Percentiles rank a stretch among this genome's conserved stretches.
Conservation (phyloP, 345 rosid genomes). For the Iberis pinnata region DNA sequence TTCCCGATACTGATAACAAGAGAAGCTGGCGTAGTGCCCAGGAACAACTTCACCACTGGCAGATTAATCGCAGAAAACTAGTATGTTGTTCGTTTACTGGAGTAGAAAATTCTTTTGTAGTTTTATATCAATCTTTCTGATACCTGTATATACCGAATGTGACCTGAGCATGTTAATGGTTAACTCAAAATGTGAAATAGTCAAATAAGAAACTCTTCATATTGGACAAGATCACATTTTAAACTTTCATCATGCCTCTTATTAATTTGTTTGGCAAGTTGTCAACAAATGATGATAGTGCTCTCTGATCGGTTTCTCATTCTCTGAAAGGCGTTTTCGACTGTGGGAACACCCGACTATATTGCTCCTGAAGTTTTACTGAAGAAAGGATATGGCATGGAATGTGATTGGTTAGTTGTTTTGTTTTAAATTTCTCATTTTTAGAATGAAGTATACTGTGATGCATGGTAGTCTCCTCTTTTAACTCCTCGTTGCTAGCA, state of each 20-base stretch:
- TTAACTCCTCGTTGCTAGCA: no score
- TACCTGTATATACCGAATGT: constrained; percentile 2
- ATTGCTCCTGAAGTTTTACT: constrained; percentile 93
- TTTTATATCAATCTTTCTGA: constrained; percentile 1
- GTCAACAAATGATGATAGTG: not conserved
- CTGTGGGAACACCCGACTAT: constrained; percentile 96
- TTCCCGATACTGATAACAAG: constrained; percentile 64
- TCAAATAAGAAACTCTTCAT: constrained; percentile 6
- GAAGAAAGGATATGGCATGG: constrained; percentile 99
- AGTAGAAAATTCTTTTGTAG: constrained; percentile 8
- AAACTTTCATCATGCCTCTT: constrained; percentile 8
- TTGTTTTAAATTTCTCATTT: constrained; percentile 14
- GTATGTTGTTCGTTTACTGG: constrained; percentile 34
- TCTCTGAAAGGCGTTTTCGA: constrained; percentile 74
- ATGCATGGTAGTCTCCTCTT: no score
- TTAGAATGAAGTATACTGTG: constrained; percentile 1
- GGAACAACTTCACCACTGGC: constrained; percentile 99
- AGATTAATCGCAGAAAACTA: constrained; percentile 92
- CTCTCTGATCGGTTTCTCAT: constrained; percentile 12
- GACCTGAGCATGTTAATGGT: constrained; percentile 16
- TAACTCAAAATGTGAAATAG: not conserved
- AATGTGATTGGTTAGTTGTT: constrained; percentile 85
- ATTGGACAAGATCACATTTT: not conserved
- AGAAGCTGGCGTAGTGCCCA: constrained; percentile 83
- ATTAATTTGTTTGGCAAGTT: not conserved